Percentiles rank a stretch among this genome's conserved stretches.
These are phyloP conservation scores for Coniella vitis DNA, from an alignment of 2,329 filamentous ascomycete species.

Conservation along the genomic window DNA sequence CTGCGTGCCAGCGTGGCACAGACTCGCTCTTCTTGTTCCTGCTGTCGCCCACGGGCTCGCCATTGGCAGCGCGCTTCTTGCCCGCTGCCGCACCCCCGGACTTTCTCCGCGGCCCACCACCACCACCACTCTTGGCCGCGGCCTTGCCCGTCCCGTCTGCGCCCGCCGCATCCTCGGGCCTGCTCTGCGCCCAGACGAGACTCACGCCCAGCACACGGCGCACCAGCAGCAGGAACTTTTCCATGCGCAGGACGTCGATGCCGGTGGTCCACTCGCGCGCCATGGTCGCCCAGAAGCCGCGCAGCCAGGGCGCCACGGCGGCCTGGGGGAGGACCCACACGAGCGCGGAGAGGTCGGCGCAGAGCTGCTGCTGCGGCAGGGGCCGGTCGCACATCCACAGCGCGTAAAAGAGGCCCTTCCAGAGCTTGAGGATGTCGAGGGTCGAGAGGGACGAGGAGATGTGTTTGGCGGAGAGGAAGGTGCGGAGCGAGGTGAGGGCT, in stretches of 20 bases:
- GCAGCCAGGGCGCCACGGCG: constrained; percentile 42
- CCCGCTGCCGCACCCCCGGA: neutral
- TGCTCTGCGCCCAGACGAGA: constrained; percentile 42
- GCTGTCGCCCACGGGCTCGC: neutral
- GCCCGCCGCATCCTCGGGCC: constrained; percentile 24
- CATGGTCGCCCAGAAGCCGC: constrained; percentile 66
- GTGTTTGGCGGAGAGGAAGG: constrained; percentile 62
- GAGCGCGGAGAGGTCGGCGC: constrained; percentile 68
- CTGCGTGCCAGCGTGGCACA: constrained; percentile 17
- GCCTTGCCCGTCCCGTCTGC: constrained; percentile 18
- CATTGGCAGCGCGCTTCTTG: constrained; percentile 1
- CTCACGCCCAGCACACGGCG: constrained; percentile 70
- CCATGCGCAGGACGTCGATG: constrained; percentile 71
- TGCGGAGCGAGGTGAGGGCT: constrained; percentile 68
- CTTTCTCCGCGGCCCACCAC: too few species aligned
- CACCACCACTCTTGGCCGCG: constrained; percentile 25
- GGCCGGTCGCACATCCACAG: constrained; percentile 93
- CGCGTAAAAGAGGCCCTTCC: constrained; percentile 91
- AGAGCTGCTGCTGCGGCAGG: constrained; percentile 77
- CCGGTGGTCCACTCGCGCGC: constrained; percentile 56
- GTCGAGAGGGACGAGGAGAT: constrained; percentile 48
- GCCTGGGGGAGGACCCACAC: constrained; percentile 49
- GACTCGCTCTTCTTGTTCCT: neutral
- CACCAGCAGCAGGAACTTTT: constrained; percentile 87
- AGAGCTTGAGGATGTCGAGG: constrained; percentile 77